These are phyloP conservation scores for Hirschfeldia incana DNA, from an alignment of 345 rosid genomes.

Conservation along the genomic window DNA sequence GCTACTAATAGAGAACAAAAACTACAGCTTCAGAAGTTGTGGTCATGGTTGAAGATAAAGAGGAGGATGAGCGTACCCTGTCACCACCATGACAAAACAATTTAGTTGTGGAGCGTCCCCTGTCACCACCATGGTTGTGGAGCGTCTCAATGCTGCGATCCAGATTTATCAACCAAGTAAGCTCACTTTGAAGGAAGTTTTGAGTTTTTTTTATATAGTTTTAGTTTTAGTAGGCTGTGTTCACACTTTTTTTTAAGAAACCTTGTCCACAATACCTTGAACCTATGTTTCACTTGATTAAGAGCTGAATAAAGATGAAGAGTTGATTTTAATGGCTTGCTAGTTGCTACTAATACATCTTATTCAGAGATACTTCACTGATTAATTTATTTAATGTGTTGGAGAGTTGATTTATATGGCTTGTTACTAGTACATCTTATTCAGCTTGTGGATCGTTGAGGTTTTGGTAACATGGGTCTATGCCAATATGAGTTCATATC, in stretches of 20 bases:
- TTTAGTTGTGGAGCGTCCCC: background rate
- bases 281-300: background rate
- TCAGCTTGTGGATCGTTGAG: no score
- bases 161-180: constrained; percentile 55
- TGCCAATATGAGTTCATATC: no score
- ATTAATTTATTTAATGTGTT: no score
- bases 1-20: no score
- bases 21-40: no score
- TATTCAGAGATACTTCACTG: background rate
- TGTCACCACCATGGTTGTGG: background rate
- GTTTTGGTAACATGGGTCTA: no score
- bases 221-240: background rate
- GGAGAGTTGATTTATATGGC: background rate
- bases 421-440: no score
- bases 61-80: no score
- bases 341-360: background rate
- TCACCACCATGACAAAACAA: no score
- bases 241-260: background rate
- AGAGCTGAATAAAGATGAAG: background rate
- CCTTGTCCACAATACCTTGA: background rate
- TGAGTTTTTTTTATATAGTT: background rate
- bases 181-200: background rate
- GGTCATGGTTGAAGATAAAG: no score
- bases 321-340: background rate
- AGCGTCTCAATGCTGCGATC: background rate